Percentiles rank a stretch among this genome's conserved stretches.
phyloP scores from a whole-genome alignment of 2,329 filamentous ascomycete genomes.

The Aspergillus hiratsukae region DNA sequence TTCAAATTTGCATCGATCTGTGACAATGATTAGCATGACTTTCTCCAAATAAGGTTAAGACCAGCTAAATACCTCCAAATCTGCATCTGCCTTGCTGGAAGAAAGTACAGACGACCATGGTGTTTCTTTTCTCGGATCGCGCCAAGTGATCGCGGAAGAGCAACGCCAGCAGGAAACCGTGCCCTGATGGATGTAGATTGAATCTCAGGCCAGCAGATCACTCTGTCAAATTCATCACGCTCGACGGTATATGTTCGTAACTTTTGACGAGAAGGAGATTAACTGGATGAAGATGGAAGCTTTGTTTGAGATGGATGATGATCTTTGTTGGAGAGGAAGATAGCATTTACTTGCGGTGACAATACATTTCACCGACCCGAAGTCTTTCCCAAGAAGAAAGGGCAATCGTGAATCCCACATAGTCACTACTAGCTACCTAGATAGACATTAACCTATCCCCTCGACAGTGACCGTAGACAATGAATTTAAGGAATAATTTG shows the following conservation, averaged over 20 bases:
- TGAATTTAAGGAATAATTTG: background rate
- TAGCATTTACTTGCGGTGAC: slow-evolving; percentile 10
- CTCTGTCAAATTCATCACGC: background rate
- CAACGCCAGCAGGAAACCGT: background rate
- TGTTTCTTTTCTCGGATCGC: slow-evolving; percentile 12
- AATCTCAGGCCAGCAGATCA: background rate
- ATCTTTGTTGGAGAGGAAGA: background rate
- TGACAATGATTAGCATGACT: slow-evolving; percentile 12
- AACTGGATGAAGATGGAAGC: background rate
- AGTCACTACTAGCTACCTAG: background rate
- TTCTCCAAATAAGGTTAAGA: background rate
- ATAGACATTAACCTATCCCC: background rate
- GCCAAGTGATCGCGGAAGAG: background rate
- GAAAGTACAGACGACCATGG: slow-evolving; percentile 56
- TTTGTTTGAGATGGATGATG: background rate
- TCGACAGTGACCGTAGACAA: background rate
- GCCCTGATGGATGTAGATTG: background rate
- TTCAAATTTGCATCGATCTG: slow-evolving; percentile 57
- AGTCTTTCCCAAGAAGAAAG: background rate
- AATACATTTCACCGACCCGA: slow-evolving; percentile 11
- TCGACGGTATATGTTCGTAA: background rate
- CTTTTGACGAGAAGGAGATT: background rate
- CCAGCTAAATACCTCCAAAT: slow-evolving; percentile 51
- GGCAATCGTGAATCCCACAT: background rate
- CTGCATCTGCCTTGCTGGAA: slow-evolving; percentile 63